Conservation (phyloP, 2,329 filamentous ascomycete species). For the Aspergillus transmontanensis region DNA sequence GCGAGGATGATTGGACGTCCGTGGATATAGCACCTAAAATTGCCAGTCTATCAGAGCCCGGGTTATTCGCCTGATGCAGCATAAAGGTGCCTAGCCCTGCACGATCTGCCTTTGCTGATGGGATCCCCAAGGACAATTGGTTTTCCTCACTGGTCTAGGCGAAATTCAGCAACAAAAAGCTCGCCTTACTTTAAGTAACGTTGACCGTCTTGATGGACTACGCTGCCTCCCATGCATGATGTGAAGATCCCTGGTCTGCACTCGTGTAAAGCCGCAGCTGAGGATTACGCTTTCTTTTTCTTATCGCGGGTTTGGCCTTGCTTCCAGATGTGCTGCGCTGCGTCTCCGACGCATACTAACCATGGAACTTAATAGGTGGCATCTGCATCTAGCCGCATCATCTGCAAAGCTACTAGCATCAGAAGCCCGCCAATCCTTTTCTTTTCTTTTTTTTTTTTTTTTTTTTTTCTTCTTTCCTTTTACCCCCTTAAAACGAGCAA, state of each 20-base stretch:
- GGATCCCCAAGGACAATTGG: constrained; percentile 18
- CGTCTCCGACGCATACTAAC: constrained; percentile 19
- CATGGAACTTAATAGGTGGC: constrained; percentile 24
- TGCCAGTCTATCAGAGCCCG: constrained; percentile 14
- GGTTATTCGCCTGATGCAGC: constrained; percentile 16
- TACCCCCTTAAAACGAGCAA: not conserved
- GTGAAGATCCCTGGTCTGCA: constrained; percentile 16
- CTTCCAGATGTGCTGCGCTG: constrained; percentile 16
- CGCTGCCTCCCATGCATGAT: constrained; percentile 22
- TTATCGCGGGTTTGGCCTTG: constrained; percentile 5
- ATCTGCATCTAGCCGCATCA: constrained; percentile 26
- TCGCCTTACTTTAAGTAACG: constrained; percentile 26
- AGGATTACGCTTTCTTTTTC: constrained; percentile 19
- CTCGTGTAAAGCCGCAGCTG: constrained; percentile 19
- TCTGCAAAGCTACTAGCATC: constrained; percentile 21
- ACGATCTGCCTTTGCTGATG: constrained; percentile 15
- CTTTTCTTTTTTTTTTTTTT: not conserved
- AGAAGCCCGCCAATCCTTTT: constrained; percentile 11
- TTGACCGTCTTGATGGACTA: constrained; percentile 22
- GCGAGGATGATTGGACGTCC: constrained; percentile 16
- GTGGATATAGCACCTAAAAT: constrained; percentile 6
- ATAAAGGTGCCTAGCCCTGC: constrained; percentile 14
- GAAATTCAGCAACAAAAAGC: constrained; percentile 21
- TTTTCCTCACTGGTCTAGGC: constrained; percentile 14
- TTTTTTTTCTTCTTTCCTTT: not conserved